Percentiles rank a stretch among this genome's conserved stretches.
These are phyloP conservation scores for Ceratobasidium sp. DNA, from an alignment of 1,284 basidiomycete species.

Conservation along the genomic window DNA sequence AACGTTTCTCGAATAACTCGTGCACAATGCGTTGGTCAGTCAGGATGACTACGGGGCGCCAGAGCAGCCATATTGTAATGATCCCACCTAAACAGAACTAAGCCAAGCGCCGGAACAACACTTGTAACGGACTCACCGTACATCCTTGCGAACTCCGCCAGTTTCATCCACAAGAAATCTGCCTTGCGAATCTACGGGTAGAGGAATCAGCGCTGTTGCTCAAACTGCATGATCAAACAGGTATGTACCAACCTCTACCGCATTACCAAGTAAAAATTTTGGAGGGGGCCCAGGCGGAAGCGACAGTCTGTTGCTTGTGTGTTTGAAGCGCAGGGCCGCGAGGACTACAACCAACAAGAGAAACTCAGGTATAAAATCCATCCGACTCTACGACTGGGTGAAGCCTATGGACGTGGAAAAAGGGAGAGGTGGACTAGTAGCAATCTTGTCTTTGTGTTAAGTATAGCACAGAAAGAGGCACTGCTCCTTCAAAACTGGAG, in stretches of 20 bases:
- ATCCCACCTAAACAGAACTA: conserved; percentile 7
- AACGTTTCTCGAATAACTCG: conserved; percentile 34
- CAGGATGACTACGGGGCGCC: conserved; percentile 19
- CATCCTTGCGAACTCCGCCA: conserved; percentile 21
- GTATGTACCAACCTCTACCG: conserved; percentile 12
- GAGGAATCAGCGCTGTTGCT: background rate
- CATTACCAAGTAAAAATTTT: conserved; percentile 29
- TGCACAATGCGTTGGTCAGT: background rate
- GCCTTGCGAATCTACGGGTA: conserved; percentile 23
- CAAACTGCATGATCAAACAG: background rate
- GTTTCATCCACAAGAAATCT: conserved; percentile 20
- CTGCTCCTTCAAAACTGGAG: too few relatives aligned
- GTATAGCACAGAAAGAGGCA: too few relatives aligned
- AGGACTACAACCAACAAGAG: background rate
- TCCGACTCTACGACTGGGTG: background rate
- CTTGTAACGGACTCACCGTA: background rate
- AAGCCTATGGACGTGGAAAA: too few relatives aligned
- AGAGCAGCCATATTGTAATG: conserved; percentile 19
- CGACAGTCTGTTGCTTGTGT: background rate
- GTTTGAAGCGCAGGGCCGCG: background rate
- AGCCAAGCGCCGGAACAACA: background rate
- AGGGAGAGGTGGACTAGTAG: too few relatives aligned
- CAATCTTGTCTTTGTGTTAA: too few relatives aligned
- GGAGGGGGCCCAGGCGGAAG: conserved; percentile 23
- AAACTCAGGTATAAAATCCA: background rate